Conservation (phyloP, 2,329 filamentous ascomycete species). For the Talaromyces sp. region DNA sequence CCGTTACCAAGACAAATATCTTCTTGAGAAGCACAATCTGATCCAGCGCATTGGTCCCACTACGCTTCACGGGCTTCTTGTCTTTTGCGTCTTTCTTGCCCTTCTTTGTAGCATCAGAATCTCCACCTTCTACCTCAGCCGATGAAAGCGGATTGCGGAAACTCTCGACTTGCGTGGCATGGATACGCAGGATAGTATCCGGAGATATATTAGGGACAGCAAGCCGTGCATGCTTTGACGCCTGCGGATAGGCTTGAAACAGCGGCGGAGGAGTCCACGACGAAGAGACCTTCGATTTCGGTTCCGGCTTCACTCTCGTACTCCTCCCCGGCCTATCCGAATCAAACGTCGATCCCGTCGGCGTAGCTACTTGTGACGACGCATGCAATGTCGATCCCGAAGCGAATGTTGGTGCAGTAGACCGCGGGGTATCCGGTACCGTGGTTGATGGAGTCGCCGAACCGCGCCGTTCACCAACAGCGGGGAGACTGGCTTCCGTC, state of each 20-base stretch:
- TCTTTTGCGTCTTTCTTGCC: conserved; percentile 36
- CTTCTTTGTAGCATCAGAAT: conserved; percentile 24
- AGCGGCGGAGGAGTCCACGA: conserved; percentile 69
- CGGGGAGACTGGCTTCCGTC: conserved; percentile 29
- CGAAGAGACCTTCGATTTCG: conserved; percentile 26
- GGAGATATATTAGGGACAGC: conserved; percentile 64
- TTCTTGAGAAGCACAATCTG: conserved; percentile 44
- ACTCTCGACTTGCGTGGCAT: conserved; percentile 27
- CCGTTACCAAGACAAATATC: conserved; percentile 43
- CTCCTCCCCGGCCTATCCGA: conserved; percentile 17
- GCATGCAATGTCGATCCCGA: conserved; percentile 29
- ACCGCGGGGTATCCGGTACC: conserved; percentile 23
- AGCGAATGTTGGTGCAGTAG: conserved; percentile 23
- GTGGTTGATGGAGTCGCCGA: conserved; percentile 20
- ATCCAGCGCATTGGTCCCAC: conserved; percentile 35
- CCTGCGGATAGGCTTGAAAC: conserved; percentile 83
- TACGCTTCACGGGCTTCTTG: conserved; percentile 34
- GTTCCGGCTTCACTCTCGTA: conserved; percentile 24
- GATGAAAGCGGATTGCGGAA: conserved; percentile 14
- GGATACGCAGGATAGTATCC: conserved; percentile 64
- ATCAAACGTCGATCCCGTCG: conserved; percentile 6
- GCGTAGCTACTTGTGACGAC: conserved; percentile 5
- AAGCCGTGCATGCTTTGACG: conserved; percentile 70
- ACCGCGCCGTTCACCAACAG: conserved; percentile 32
- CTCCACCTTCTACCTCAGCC: conserved; percentile 20